A percentile compares a stretch with the other conserved stretches of the same genome.
These are phyloP conservation scores for Ganoderma leucocontextum DNA, from an alignment of 1,284 basidiomycete species.

Conservation along the genomic window DNA sequence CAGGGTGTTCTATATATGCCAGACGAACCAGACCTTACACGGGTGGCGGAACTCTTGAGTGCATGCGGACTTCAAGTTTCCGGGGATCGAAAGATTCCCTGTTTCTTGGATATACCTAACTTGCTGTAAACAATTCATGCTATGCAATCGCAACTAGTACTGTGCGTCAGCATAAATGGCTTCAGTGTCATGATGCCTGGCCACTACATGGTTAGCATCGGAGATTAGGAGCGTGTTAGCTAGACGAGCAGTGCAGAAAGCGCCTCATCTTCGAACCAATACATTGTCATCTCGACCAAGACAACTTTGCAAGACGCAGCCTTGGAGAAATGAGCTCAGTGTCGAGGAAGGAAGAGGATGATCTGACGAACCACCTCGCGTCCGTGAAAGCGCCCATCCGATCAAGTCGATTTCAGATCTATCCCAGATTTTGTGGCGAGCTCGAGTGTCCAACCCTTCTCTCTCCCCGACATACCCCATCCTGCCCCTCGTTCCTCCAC, in stretches of 20 bases:
- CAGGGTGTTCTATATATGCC: background rate
- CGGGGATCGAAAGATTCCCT: too few relatives aligned
- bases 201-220: background rate
- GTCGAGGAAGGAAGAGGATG: background rate
- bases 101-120: too few relatives aligned
- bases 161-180: too few relatives aligned
- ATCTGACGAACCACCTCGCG: background rate
- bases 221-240: background rate
- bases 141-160: too few relatives aligned
- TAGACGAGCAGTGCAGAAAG: background rate
- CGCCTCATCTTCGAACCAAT: background rate
- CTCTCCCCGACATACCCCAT: background rate
- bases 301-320: background rate
- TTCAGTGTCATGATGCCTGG: background rate
- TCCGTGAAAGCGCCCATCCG: background rate
- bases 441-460: background rate
- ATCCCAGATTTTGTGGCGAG: background rate
- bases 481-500: background rate
- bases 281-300: background rate
- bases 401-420: constrained; percentile 4
- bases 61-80: too few relatives aligned
- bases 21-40: background rate
- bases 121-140: too few relatives aligned
- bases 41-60: too few relatives aligned
- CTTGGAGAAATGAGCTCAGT: too few relatives aligned